Percentiles rank a stretch among this genome's conserved stretches.
Conservation (phyloP, 2,329 filamentous ascomycete genomes). For the Claviceps sp. region DNA sequence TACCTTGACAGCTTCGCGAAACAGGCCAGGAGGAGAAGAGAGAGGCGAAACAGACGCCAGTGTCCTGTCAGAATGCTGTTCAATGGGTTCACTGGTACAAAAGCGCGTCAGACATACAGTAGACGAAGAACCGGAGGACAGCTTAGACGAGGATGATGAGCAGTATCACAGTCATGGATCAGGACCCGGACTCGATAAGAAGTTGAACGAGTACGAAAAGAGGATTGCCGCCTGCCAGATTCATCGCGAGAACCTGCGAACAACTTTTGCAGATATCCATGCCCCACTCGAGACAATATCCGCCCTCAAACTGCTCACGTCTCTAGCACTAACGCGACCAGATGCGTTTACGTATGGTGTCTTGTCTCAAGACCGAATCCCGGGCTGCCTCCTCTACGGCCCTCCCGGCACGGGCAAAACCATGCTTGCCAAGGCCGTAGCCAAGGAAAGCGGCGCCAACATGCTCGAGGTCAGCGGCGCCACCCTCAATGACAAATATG, state of each 20-base stretch:
- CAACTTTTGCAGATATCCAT: slow-evolving; percentile 79
- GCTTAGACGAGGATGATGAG: slow-evolving; percentile 11
- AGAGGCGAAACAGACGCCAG: slow-evolving; percentile 8
- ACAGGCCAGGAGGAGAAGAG: slow-evolving; percentile 3
- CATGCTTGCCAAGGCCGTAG: slow-evolving; percentile 54
- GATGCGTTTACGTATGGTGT: slow-evolving; percentile 97
- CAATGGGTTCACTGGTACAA: slow-evolving; percentile 20
- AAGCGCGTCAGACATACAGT: slow-evolving; percentile 17
- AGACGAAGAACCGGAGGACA: slow-evolving; percentile 16
- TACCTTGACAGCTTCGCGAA: slow-evolving; percentile 15
- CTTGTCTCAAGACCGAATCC: slow-evolving; percentile 78
- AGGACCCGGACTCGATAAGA: slow-evolving; percentile 16
- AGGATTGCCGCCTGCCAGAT: slow-evolving; percentile 71
- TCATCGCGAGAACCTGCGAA: slow-evolving; percentile 67
- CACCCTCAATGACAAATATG: slow-evolving; percentile 90
- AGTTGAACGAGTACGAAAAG: slow-evolving; percentile 66
- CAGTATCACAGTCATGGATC: slow-evolving; percentile 17
- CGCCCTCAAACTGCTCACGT: slow-evolving; percentile 77
- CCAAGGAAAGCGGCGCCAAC: slow-evolving; percentile 53
- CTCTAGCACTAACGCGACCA: slow-evolving; percentile 71
- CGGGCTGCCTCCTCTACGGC: slow-evolving; percentile 77
- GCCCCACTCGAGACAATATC: slow-evolving; percentile 72
- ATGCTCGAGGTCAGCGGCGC: slow-evolving; percentile 83
- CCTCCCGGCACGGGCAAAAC: slow-evolving; percentile 73
- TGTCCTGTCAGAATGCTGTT: slow-evolving; percentile 18